Evolutionary conservation across 495 filamentous ascomycete species (phyloP), one percentile per base, ranked within the genome.

Genomic region (Polyplosphaeria fusca): DNA sequence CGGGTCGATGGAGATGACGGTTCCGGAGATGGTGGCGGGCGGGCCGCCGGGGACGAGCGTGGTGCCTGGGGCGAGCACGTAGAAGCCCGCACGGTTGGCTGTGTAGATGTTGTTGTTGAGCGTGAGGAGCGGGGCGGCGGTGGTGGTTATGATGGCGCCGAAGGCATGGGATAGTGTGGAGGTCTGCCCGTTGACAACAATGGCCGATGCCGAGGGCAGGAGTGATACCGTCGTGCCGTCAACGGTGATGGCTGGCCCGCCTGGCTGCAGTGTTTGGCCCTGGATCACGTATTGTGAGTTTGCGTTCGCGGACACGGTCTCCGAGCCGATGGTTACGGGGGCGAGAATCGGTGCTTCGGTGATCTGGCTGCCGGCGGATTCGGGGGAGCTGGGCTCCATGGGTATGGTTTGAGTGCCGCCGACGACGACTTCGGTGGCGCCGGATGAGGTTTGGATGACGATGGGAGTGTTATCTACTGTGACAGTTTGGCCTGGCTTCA

Each of bases 11-110:
- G 58, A 61, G 9, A 65, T 19, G 0, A 50, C 38, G 1, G 62
- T 58, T 18, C 58, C 58, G 16, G 37, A 47, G 14, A 61, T 35
- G 0, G 58, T 65, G 4, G 61, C 37, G 5, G 58, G 9, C 9
- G 47, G 2, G 5, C 58, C 62, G 42, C 62, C 62, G 19, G 62
- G 58, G 11, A 56, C 42, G 35, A 65, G 62, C 28, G 62, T 65
- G 2, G 47, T 48, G 18, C 57, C 62, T 2, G 55, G 61, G 5
- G 12, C 52, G 25, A 65, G 26, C 19, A 57, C 19, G 53, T 58
- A 65, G 45, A 52, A 52, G 13, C 57, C 52, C 22, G 57, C 57
- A 16, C 50, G 39, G 27, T 65, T 60, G 12, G 58, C 51, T 3
- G 62, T 65, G 49, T 54, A 58, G 40, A 52, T 30, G 0, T 47